phyloP scores from a whole-genome alignment of 2,329 filamentous ascomycete genomes.

The Rachicladosporium sp. region DNA sequence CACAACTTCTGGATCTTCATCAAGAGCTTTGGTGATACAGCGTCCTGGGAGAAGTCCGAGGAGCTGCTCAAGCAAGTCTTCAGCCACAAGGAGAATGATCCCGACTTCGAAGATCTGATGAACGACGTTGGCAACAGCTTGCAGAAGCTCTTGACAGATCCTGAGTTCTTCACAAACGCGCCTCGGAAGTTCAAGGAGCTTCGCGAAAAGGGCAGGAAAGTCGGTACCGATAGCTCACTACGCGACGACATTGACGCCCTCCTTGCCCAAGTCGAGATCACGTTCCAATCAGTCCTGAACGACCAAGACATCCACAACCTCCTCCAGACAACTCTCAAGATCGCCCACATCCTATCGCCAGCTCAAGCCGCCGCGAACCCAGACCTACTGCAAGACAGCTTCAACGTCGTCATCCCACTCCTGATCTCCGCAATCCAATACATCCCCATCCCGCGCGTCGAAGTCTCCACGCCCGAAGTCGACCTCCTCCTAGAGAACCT shows the following conservation, averaged over 20 bases:
- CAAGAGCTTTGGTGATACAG: constrained; percentile 61
- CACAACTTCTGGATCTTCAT: constrained; percentile 71
- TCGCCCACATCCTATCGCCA: constrained; percentile 60
- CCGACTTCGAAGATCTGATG: constrained; percentile 70
- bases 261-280: constrained; percentile 54
- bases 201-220: constrained; percentile 41
- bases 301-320: constrained; percentile 64
- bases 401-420: constrained; percentile 71
- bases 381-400: constrained; percentile 60
- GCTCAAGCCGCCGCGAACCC: constrained; percentile 51
- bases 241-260: constrained; percentile 62
- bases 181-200: constrained; percentile 53
- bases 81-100: constrained; percentile 62
- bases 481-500: constrained; percentile 84
- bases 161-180: constrained; percentile 69
- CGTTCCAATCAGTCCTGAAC: constrained; percentile 54
- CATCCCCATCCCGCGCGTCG: constrained; percentile 80
- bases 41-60: constrained; percentile 67
- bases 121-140: constrained; percentile 60
- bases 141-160: constrained; percentile 73
- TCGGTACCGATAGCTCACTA: constrained; percentile 55
- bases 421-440: constrained; percentile 69
- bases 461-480: constrained; percentile 69
- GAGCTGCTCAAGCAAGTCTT: constrained; percentile 56
- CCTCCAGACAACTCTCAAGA: constrained; percentile 50